phyloP scores from a whole-genome alignment of 2,329 filamentous ascomycete genomes.

The Verruconis gallopava region DNA sequence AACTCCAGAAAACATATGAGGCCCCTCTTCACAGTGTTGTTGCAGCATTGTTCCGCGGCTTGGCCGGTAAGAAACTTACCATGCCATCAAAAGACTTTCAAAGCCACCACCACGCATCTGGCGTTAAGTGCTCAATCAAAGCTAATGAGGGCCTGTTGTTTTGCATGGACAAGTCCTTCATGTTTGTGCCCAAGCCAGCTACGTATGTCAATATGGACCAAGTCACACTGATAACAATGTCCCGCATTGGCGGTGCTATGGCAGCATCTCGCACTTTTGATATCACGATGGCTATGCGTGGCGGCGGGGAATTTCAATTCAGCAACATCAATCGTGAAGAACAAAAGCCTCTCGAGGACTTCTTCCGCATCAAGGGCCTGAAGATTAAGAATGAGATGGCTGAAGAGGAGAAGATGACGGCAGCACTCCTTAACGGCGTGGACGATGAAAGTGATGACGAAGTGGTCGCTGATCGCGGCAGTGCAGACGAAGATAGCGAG shows the following conservation, averaged over 20 bases:
- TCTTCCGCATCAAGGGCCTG: slow-evolving; percentile 91
- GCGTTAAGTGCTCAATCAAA: slow-evolving; percentile 99
- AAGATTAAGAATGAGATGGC: slow-evolving; percentile 98
- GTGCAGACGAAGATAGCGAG: slow-evolving; percentile 91
- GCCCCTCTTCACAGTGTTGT: slow-evolving; percentile 87
- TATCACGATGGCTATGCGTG: slow-evolving; percentile 85
- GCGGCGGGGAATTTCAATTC: slow-evolving; percentile 85
- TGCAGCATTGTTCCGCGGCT: slow-evolving; percentile 84
- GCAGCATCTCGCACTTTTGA: slow-evolving; percentile 94
- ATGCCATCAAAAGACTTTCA: slow-evolving; percentile 89
- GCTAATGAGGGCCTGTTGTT: slow-evolving; percentile 96
- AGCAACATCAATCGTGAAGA: slow-evolving; percentile 98
- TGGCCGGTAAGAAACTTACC: slow-evolving; percentile 90
- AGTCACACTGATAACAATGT: slow-evolving; percentile 84
- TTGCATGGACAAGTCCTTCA: slow-evolving; percentile 94
- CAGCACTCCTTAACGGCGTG: background rate
- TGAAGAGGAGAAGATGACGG: slow-evolving; percentile 60
- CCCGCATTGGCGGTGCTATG: slow-evolving; percentile 83
- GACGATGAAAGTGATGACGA: slow-evolving; percentile 68
- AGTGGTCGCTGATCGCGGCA: slow-evolving; percentile 63
- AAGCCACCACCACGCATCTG: slow-evolving; percentile 83
- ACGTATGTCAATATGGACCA: slow-evolving; percentile 96
- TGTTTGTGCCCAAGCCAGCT: slow-evolving; percentile 97
- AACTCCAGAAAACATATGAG: slow-evolving; percentile 80
- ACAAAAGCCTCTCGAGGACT: slow-evolving; percentile 87